Evolutionary conservation across 768 basidiomycete species (phyloP).

Genomic region (Phanerodontia chrysosporium): DNA sequence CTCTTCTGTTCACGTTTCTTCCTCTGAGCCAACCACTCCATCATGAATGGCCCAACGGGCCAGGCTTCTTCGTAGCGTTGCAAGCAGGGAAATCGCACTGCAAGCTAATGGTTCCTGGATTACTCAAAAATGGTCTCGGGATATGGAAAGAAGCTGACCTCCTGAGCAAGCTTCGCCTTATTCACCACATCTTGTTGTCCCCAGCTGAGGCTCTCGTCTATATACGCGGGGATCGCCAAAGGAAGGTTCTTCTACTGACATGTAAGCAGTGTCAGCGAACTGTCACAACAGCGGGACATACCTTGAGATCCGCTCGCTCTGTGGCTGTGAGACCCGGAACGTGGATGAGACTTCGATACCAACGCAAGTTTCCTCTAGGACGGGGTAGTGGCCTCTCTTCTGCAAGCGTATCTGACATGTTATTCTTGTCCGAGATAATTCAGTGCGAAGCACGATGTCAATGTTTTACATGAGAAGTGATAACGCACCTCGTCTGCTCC

Average conservation of each 20-base stretch:
- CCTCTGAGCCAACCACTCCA: background rate
- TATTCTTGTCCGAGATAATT: too few relatives aligned
- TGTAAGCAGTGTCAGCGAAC: too few relatives aligned
- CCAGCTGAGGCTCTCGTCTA: background rate
- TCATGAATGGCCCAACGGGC: background rate
- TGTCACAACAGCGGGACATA: background rate
- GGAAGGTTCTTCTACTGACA: background rate
- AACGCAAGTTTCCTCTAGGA: background rate
- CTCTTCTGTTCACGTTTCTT: background rate
- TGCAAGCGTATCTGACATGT: background rate
- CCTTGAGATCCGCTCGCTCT: background rate
- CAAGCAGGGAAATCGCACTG: background rate
- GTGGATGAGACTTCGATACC: background rate
- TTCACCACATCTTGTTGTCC: background rate
- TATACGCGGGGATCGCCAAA: background rate
- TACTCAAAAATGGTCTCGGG: background rate
- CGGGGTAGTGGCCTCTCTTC: background rate
- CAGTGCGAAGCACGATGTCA: too few relatives aligned
- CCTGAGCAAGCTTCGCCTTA: background rate
- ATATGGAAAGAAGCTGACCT: background rate
- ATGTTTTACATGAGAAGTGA: too few relatives aligned
- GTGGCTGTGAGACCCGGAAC: background rate
- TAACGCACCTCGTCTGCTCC: background rate
- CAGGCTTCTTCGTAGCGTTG: conserved; percentile 1
- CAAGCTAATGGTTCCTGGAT: background rate